phyloP scores from a whole-genome alignment of 2,329 filamentous ascomycete species.

The Gremmenia infestans region DNA sequence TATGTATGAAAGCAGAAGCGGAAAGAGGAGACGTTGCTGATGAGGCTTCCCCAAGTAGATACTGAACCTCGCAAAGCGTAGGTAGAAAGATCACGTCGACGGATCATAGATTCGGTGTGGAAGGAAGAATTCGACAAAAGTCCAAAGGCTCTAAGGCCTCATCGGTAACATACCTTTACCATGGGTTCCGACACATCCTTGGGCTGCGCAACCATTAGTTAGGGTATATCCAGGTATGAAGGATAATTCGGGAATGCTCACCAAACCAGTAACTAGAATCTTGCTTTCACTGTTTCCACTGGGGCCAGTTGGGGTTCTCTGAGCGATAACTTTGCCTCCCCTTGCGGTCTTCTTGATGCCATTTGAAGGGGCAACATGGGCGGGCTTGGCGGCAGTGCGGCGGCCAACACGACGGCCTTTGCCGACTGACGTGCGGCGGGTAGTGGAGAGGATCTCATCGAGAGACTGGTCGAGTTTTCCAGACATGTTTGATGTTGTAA shows the following conservation, averaged over 20 bases:
- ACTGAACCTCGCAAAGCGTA: conserved; percentile 16
- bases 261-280: conserved; percentile 97
- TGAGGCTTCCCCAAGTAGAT: conserved; percentile 21
- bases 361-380: conserved; percentile 67
- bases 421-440: conserved; percentile 34
- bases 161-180: conserved; percentile 99
- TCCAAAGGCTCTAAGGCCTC: conserved; percentile 64
- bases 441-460: conserved; percentile 89
- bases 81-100: conserved; percentile 22
- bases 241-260: conserved; percentile 46
- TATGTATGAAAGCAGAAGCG: conserved; percentile 24
- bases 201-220: conserved; percentile 52
- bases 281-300: conserved; percentile 73
- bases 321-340: conserved; percentile 53
- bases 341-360: conserved; percentile 76
- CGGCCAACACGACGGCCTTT: conserved; percentile 40
- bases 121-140: conserved; percentile 65
- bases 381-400: conserved; percentile 40
- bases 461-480: conserved; percentile 95
- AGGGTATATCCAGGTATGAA: not conserved
- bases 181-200: conserved; percentile 93
- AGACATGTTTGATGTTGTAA: conserved; percentile 60
- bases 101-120: conserved; percentile 23
- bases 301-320: conserved; percentile 61
- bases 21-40: conserved; percentile 38